phyloP scores from a whole-genome alignment of 768 basidiomycete genomes.

The Pleurotus sapidus region DNA sequence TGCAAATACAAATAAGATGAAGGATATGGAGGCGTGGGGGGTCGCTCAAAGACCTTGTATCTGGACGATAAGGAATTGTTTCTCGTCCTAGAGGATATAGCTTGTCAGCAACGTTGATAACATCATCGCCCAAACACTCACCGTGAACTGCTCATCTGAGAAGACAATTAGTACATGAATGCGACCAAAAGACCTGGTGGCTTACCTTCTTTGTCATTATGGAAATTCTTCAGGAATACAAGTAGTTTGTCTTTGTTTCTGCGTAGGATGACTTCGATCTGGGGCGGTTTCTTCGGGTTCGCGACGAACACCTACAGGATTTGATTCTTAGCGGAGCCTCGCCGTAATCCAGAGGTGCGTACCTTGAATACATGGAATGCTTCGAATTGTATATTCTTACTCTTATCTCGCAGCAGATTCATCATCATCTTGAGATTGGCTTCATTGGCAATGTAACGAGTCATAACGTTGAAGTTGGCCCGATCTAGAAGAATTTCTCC shows the following conservation, averaged over 20 bases:
- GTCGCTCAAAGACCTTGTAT: slow-evolving; percentile 69
- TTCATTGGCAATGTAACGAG: slow-evolving; percentile 92
- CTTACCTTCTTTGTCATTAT: slow-evolving; percentile 95
- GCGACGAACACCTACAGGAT: slow-evolving; percentile 85
- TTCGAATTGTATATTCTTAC: slow-evolving; percentile 99
- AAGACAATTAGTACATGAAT: neutral
- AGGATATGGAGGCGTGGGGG: neutral
- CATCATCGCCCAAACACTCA: neutral
- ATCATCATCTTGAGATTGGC: slow-evolving; percentile 99
- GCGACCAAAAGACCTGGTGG: slow-evolving; percentile 11
- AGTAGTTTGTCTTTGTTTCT: slow-evolving; percentile 95
- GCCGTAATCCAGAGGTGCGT: slow-evolving; percentile 14
- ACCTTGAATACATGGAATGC: slow-evolving; percentile 99
- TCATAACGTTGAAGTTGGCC: slow-evolving; percentile 99
- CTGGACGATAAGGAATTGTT: slow-evolving; percentile 92
- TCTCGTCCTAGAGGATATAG: slow-evolving; percentile 61
- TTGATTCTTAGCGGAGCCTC: neutral
- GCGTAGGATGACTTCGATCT: slow-evolving; percentile 87
- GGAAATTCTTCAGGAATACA: slow-evolving; percentile 87
- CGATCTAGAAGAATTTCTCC: slow-evolving; percentile 98
- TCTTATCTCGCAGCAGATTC: slow-evolving; percentile 97
- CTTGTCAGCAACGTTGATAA: neutral
- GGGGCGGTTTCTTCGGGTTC: slow-evolving; percentile 97
- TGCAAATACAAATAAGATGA: slow-evolving; percentile 8
- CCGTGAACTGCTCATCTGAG: slow-evolving; percentile 89